Evolutionary conservation across 1,139 yeast genomes (phyloP).

Genomic region (Pneumocystis wakefieldiae): DNA sequence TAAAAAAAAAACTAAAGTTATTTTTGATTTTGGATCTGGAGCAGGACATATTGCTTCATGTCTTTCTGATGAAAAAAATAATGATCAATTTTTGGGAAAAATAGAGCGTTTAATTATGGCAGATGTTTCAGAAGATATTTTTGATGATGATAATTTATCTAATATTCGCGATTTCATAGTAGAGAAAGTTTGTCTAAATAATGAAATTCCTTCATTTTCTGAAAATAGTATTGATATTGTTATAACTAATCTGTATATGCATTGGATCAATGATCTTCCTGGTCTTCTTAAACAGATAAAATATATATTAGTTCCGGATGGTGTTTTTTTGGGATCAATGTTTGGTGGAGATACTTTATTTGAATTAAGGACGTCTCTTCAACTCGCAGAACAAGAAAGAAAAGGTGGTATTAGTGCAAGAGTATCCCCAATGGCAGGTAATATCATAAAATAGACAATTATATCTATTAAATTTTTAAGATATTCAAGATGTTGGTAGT

Average conservation of each 20-base stretch:
- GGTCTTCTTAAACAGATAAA: slow-evolving; percentile 43
- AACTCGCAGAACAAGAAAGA: slow-evolving; percentile 68
- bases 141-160: slow-evolving; percentile 34
- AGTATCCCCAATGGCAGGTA: slow-evolving; percentile 54
- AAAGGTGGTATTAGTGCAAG: slow-evolving; percentile 69
- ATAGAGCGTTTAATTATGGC: slow-evolving; percentile 49
- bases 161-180: slow-evolving; percentile 28
- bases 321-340: slow-evolving; percentile 69
- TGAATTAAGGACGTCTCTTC: slow-evolving; percentile 65
- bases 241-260: slow-evolving; percentile 56
- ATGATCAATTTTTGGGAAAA: slow-evolving; percentile 38
- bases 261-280: slow-evolving; percentile 80
- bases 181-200: slow-evolving; percentile 47
- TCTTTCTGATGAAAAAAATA: slow-evolving; percentile 20
- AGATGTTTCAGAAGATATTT: slow-evolving; percentile 43
- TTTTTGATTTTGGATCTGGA: slow-evolving; percentile 61
- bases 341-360: slow-evolving; percentile 74
- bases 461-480: slow-evolving; percentile 18
- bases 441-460: not conserved
- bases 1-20: slow-evolving; percentile 43
- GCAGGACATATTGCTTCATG: slow-evolving; percentile 44
- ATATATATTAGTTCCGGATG: slow-evolving; percentile 59
- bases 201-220: slow-evolving; percentile 30
- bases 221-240: slow-evolving; percentile 51
- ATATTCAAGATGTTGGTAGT: slow-evolving; percentile 60